phyloP scores from a whole-genome alignment of 176 grass and related monocot genomes.

The Ampelocalamus luodianensis region DNA sequence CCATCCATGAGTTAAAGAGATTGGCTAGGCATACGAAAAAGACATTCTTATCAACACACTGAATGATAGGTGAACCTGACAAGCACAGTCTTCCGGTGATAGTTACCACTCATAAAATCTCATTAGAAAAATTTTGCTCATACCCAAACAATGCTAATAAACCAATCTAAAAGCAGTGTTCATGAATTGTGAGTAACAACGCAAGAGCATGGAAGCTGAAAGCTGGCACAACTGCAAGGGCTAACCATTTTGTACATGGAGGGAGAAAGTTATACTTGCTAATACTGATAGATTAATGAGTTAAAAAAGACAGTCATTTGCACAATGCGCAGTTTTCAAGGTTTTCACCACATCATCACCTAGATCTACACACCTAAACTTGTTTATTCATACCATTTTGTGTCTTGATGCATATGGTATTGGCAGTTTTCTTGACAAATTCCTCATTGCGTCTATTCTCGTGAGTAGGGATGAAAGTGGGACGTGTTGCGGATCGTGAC shows the following conservation, averaged over 20 bases:
- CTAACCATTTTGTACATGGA: constrained; percentile 33
- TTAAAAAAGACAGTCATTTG: constrained; percentile 39
- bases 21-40: background rate
- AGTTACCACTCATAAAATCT: constrained; percentile 9
- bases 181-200: constrained; percentile 1
- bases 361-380: constrained; percentile 51
- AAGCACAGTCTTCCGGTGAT: background rate
- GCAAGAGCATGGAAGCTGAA: constrained; percentile 13
- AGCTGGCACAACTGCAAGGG: constrained; percentile 32
- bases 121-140: background rate
- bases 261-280: constrained; percentile 25
- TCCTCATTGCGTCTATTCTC: constrained; percentile 35
- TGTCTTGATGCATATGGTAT: constrained; percentile 42
- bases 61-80: constrained; percentile 2
- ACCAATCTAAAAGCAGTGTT: constrained; percentile 17
- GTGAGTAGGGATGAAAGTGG: too few relatives aligned
- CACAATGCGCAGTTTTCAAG: constrained; percentile 39
- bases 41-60: background rate
- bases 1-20: constrained; percentile 13
- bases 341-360: constrained; percentile 48
- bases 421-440: constrained; percentile 46
- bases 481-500: too few relatives aligned
- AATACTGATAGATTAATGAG: background rate
- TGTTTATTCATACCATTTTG: constrained; percentile 37
- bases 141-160: background rate